Evolutionary conservation across 768 basidiomycete species (phyloP).

Genomic region (Phlebiopsis flavidoalba): DNA sequence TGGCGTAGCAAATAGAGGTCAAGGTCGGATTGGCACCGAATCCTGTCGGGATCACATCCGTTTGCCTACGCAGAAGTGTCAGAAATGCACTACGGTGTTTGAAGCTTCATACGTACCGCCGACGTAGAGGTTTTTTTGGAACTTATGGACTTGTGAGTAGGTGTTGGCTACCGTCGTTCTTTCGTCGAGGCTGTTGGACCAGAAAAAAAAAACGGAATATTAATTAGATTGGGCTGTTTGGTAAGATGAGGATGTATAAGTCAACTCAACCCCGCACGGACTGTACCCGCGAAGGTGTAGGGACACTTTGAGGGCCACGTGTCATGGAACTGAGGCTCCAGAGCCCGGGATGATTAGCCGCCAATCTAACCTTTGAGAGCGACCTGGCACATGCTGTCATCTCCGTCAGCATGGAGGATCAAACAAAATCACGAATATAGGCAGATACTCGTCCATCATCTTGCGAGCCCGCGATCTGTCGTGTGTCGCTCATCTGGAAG

Average conservation of each 20-base stretch:
- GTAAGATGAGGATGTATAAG: neutral
- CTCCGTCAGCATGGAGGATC: neutral
- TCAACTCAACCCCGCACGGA: conserved; percentile 3
- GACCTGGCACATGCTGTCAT: conserved; percentile 22
- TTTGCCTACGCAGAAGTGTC: neutral
- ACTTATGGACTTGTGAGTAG: conserved; percentile 19
- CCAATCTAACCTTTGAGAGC: conserved; percentile 28
- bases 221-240: neutral
- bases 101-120: conserved; percentile 15
- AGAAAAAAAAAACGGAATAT: too few species aligned
- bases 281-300: conserved; percentile 16
- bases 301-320: conserved; percentile 19
- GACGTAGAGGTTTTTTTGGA: conserved; percentile 30
- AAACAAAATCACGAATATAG: neutral
- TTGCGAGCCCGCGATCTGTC: conserved; percentile 13
- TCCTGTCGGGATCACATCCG: conserved; percentile 7
- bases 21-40: conserved; percentile 11
- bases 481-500: conserved; percentile 12
- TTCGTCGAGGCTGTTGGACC: conserved; percentile 16
- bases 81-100: neutral
- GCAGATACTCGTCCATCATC: conserved; percentile 21
- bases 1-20: conserved; percentile 8
- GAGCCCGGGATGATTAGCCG: conserved; percentile 29
- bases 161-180: conserved; percentile 22
- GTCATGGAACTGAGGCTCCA: conserved; percentile 29